Evolutionary conservation across 257 asterid species (phyloP).

Genomic region (Anisodus acutangulus): DNA sequence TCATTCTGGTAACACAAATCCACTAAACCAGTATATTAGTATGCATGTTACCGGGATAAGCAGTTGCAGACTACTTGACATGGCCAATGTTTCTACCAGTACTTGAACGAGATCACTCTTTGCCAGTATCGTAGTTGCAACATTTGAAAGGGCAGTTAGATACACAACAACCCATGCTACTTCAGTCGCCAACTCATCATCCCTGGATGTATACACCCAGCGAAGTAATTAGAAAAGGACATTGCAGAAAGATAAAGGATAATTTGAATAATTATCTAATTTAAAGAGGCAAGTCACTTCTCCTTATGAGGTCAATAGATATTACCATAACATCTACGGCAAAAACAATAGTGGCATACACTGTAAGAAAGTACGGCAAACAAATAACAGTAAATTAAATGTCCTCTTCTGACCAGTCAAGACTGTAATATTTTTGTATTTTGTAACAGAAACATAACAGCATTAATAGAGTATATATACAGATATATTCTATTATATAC

Average conservation of each 20-base stretch:
- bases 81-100: conserved; percentile 73
- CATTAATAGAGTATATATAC: background rate
- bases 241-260: conserved; percentile 29
- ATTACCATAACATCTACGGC: background rate
- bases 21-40: background rate
- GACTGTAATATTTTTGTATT: background rate
- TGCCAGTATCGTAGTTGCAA: conserved; percentile 74
- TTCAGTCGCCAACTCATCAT: conserved; percentile 92
- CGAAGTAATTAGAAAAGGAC: conserved; percentile 9
- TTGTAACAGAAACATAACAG: background rate
- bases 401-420: background rate
- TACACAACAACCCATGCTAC: conserved; percentile 98
- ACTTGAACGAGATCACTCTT: conserved; percentile 68
- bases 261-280: background rate
- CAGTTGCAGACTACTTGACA: conserved; percentile 77
- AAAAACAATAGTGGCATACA: background rate
- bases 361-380: background rate
- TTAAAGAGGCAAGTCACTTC: background rate
- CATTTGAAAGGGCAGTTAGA: conserved; percentile 89
- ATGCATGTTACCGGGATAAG: conserved; percentile 82
- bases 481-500: background rate
- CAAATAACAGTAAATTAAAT: background rate
- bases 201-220: conserved; percentile 54
- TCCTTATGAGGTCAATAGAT: background rate
- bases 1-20: background rate